Evolutionary conservation across 1,139 yeast species (phyloP).

Genomic region (Petasospora rhodanensis): DNA sequence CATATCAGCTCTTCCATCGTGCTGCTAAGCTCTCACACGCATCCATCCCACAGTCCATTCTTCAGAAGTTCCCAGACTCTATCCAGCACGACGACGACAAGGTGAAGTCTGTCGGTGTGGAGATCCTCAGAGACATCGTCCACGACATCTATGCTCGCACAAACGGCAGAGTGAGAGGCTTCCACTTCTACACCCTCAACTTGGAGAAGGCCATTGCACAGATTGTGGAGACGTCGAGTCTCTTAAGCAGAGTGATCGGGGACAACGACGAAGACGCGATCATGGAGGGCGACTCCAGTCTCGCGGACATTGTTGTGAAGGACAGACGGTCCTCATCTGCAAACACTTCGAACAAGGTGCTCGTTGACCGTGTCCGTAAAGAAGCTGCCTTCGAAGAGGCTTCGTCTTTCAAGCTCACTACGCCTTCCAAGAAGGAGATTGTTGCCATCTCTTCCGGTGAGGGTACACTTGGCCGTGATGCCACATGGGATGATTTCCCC

Average conservation of each 20-base stretch:
- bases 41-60: conserved; percentile 58
- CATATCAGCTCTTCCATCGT: conserved; percentile 78
- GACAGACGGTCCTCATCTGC: conserved; percentile 44
- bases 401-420: conserved; percentile 16
- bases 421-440: conserved; percentile 48
- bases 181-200: conserved; percentile 87
- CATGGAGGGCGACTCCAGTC: too few relatives aligned
- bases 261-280: conserved; percentile 26
- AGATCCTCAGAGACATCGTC: conserved; percentile 62
- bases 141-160: conserved; percentile 50
- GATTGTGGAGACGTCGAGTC: conserved; percentile 58
- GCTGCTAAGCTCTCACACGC: conserved; percentile 92
- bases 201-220: conserved; percentile 89
- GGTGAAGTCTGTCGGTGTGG: conserved; percentile 81
- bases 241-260: conserved; percentile 39
- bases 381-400: conserved; percentile 26
- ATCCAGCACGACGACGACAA: conserved; percentile 75
- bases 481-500: conserved; percentile 98
- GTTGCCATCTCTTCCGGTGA: conserved; percentile 80
- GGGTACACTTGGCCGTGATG: conserved; percentile 84
- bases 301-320: too few relatives aligned
- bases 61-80: conserved; percentile 50
- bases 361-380: conserved; percentile 29
- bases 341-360: conserved; percentile 42
- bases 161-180: conserved; percentile 60